Evolutionary conservation across 805 yeast species (phyloP).

Genomic region (Yarrowia sp.): DNA sequence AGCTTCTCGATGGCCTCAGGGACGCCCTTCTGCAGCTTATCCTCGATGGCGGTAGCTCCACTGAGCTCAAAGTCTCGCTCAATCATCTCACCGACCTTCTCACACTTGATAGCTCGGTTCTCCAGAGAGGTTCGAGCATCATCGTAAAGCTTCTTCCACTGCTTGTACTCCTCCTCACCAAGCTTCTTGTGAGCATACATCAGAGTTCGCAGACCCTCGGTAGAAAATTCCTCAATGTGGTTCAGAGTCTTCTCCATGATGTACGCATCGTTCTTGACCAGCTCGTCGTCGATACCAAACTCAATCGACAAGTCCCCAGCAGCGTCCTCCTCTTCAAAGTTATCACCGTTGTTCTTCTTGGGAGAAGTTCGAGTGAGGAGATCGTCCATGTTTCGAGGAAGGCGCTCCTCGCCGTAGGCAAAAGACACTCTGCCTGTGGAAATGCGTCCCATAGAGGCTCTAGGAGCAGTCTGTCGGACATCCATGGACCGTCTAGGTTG

Average conservation of each 20-base stretch:
- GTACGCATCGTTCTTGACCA: conserved; percentile 68
- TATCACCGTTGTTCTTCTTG: not conserved
- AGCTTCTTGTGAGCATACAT: conserved; percentile 78
- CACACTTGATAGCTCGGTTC: conserved; percentile 64
- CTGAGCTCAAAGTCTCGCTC: conserved; percentile 66
- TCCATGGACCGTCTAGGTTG: conserved; percentile 22
- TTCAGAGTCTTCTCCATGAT: conserved; percentile 79
- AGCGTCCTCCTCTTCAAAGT: not conserved
- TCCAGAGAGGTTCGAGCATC: conserved; percentile 73
- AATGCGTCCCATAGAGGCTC: not conserved
- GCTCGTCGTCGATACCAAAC: conserved; percentile 46
- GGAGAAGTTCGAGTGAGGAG: not conserved
- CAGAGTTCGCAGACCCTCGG: conserved; percentile 90
- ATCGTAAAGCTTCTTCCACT: conserved; percentile 65
- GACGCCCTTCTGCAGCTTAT: conserved; percentile 94
- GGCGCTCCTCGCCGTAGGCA: conserved; percentile 9
- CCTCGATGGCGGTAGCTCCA: conserved; percentile 98
- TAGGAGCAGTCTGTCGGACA: conserved; percentile 4
- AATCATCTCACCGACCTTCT: conserved; percentile 64
- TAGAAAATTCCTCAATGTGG: conserved; percentile 89
- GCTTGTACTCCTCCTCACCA: conserved; percentile 51
- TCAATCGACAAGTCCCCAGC: conserved; percentile 6
- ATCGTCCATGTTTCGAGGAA: conserved; percentile 23
- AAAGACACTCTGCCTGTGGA: conserved; percentile 17
- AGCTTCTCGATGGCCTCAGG: conserved; percentile 90